Base-by-base conservation (phyloP, 2,329 filamentous ascomycete genomes). In the Fusarium tjaetaba region DNA sequence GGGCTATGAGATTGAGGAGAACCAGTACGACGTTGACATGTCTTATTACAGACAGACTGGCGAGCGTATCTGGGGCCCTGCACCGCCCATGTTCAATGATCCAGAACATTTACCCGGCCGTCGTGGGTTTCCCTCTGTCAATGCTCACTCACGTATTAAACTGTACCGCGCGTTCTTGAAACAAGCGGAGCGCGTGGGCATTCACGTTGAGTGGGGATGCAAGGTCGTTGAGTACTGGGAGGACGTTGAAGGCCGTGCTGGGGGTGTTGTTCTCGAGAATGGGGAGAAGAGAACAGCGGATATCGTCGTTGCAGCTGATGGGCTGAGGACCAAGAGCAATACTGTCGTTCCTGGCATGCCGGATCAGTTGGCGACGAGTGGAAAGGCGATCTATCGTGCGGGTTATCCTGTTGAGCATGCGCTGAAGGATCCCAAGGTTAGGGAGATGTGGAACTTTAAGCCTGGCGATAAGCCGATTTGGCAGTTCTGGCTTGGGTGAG, bases 401-500 rank as follows among this genome's bases (percentile, higher is more conserved):
- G 70, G 70, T 0, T 72, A 73, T 36, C 70, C 70, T 1, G 46
- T 72, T 13, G 70, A 72, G 10, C 26, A 72, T 24, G 70, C 70
- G 1, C n/a, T 72, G 4, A 66, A 46, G n/a, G 70, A 72, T 5
- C 65, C 70, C 10, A 46, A 41, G 11, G 70, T 73, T 1, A 11
- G 43, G 6, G 70, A 72, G 60, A 72, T 73, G 70, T 72, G 70
- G 70, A 59, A 72, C 6, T 72, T 72, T 18, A 45, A 73, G 10
- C 70, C 70, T 8, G 34, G 30, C 0, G 56, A 57, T 3, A 71
- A 73, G 26, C 70, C 70, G 0, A 56, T 72, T 4, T 72, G 70
- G 70, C 70, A 72, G 1, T 72, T 72, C 4, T 72, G 70, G 70
- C 70, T 72, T 32, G 70, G 70, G 70, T 72, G 2, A 43, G 70